Conservation (phyloP, 495 filamentous ascomycete species). For the Neurospora sp. region DNA sequence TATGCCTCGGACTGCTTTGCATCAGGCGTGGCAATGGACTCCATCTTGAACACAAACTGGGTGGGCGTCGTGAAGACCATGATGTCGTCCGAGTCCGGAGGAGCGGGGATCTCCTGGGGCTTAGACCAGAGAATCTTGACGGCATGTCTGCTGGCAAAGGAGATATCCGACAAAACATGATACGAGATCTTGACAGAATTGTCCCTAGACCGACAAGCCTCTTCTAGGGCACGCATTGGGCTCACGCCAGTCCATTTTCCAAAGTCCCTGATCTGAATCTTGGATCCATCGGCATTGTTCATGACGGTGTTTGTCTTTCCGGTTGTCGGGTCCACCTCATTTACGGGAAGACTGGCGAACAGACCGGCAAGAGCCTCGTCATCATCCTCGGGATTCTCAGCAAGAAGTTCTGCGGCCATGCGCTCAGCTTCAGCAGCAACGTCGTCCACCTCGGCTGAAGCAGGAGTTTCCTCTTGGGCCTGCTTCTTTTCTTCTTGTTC, state of each 20-base stretch:
- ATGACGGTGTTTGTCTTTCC: conserved; percentile 43
- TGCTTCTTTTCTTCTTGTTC: conserved; percentile 16
- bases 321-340: conserved; percentile 42
- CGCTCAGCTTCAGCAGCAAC: conserved; percentile 39
- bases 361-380: conserved; percentile 47
- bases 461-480: conserved; percentile 7
- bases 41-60: conserved; percentile 57
- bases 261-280: conserved; percentile 65
- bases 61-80: conserved; percentile 33
- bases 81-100: conserved; percentile 28
- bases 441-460: conserved; percentile 32
- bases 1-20: conserved; percentile 75
- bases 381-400: conserved; percentile 41
- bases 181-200: conserved; percentile 52
- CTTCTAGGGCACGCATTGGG: conserved; percentile 67
- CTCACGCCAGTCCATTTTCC: conserved; percentile 64
- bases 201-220: conserved; percentile 77
- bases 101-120: conserved; percentile 47
- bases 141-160: conserved; percentile 64
- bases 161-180: conserved; percentile 55
- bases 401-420: conserved; percentile 40
- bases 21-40: conserved; percentile 61
- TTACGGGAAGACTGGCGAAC: conserved; percentile 60
- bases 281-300: conserved; percentile 38
- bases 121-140: conserved; percentile 75